These are phyloP conservation scores for Selaginella moellendorffii DNA, from an alignment of 75 land plant genomes.

Conservation along the genomic window DNA sequence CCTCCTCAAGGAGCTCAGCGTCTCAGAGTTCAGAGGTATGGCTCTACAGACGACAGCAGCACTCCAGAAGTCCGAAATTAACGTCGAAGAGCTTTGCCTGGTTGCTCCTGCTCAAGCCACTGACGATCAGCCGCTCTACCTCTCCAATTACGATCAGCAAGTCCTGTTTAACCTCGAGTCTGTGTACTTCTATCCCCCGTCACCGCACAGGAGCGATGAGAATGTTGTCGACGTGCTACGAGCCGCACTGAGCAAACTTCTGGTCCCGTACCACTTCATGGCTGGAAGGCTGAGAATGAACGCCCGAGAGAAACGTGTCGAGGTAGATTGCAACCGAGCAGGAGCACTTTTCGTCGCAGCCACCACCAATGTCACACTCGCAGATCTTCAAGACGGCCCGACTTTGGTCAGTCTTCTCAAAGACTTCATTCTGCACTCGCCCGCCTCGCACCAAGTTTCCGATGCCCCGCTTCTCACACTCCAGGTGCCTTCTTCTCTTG, in stretches of 20 bases:
- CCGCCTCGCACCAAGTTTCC: background rate
- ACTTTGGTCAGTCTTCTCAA: constrained; percentile 22
- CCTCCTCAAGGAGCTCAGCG: no score
- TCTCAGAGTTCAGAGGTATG: no score
- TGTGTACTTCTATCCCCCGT: background rate
- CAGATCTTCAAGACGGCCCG: constrained; percentile 21
- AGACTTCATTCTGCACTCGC: constrained; percentile 10
- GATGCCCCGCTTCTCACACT: constrained; percentile 31
- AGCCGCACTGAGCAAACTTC: constrained; percentile 10
- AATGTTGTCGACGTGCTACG: background rate
- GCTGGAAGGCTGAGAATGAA: constrained; percentile 21
- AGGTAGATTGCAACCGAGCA: constrained; percentile 29
- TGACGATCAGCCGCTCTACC: background rate
- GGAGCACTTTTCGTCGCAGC: constrained; percentile 28
- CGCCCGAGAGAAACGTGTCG: constrained; percentile 13
- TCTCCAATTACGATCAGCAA: background rate
- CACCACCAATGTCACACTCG: constrained; percentile 10
- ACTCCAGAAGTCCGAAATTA: background rate
- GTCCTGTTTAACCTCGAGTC: background rate
- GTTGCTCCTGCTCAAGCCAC: background rate
- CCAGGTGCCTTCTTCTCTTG: constrained; percentile 24
- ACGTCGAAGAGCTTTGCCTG: background rate
- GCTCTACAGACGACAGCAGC: background rate
- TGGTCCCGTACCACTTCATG: constrained; percentile 41
- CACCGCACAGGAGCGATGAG: background rate